Evolutionary conservation across 768 basidiomycete genomes (phyloP), one percentile per base, ranked within the genome.

Genomic region (Nidularia pulvinata): DNA sequence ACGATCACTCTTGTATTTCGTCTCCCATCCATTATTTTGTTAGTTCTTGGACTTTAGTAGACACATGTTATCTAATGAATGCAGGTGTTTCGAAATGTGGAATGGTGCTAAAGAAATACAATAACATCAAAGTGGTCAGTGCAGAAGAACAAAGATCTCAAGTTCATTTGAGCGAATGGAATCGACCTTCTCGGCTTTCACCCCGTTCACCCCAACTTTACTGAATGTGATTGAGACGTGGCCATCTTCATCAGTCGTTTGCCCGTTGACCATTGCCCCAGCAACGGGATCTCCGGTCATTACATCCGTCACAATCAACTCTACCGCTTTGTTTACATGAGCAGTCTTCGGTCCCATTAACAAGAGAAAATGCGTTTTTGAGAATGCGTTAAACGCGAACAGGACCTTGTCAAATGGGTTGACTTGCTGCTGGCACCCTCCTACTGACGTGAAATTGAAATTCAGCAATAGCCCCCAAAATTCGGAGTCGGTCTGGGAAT

Each of bases 381-480:
- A 62, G 61, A 75, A 75, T 1, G 65, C 72, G 50, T 72, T 65
- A 57, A 75, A 76, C 1, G 75, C 74, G 57, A 65, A 76, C 11
- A 75, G 67, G 33, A 76, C 65, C 1, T 72, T 35, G 51, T 72
- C 70, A 7, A 19, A 51, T 7, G 16, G 14, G 7, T 58, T 57
- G 33, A 76, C 68, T 46, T 71, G 57, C 56, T 74, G 69, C 56
- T 76, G 72, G 49, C 76, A 77, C 16, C 75, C 76, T 30, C 75
- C 76, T 14, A 76, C 70, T 2, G 62, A 60, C 1, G 65, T 69
- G 51, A 69, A 63, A 50, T 63, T 49, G 53, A 68, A 75, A 55
- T 77, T 67, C 16, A 70, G 55, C 16, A 73, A 59, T 14, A 72
- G 60, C 1, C 67, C 66, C 74, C 74, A 75, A 62, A 71, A 73